A percentile compares a stretch with the other conserved stretches of the same genome.
Conservation (phyloP, 176 grass and related monocot genomes). For the Microstegium vimineum region DNA sequence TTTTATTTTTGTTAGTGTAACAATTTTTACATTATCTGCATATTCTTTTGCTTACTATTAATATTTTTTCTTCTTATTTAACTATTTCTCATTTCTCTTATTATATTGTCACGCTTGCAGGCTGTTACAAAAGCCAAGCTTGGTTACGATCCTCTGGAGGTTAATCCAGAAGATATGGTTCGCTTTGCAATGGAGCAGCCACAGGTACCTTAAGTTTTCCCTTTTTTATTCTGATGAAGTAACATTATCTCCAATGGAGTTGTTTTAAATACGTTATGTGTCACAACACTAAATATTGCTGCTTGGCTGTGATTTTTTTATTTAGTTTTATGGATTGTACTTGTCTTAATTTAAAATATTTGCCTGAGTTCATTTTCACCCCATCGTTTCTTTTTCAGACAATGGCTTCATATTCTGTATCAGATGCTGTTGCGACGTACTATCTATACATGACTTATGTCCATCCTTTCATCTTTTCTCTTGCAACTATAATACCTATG, state of each 20-base stretch:
- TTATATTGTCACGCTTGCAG: slow-evolving; percentile 49
- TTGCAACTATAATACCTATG: slow-evolving; percentile 99
- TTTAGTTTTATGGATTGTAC: not conserved
- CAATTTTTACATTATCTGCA: not conserved
- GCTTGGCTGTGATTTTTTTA: not conserved
- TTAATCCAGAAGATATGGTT: slow-evolving; percentile 99
- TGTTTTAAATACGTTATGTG: slow-evolving; percentile 2
- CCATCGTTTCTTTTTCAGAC: slow-evolving; percentile 55
- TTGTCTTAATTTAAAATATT: slow-evolving; percentile 17
- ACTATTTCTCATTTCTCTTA: slow-evolving; percentile 17
- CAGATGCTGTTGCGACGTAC: slow-evolving; percentile 95
- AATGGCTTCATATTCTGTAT: slow-evolving; percentile 99
- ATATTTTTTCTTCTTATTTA: not conserved
- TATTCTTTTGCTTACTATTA: not conserved
- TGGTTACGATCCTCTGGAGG: slow-evolving; percentile 92
- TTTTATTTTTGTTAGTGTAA: too few species aligned
- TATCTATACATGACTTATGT: slow-evolving; percentile 99
- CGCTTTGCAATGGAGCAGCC: slow-evolving; percentile 86
- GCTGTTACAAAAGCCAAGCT: slow-evolving; percentile 98
- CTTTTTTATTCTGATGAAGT: not conserved
- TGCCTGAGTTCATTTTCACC: slow-evolving; percentile 17
- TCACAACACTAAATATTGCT: slow-evolving; percentile 11
- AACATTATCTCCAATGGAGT: not conserved
- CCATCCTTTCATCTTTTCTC: slow-evolving; percentile 99
- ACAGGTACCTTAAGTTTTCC: slow-evolving; percentile 57